Percentiles rank a stretch among this genome's conserved stretches.
Evolutionary conservation across 257 asterid genomes (phyloP).

Genomic region (Anisodus tanguticus): DNA sequence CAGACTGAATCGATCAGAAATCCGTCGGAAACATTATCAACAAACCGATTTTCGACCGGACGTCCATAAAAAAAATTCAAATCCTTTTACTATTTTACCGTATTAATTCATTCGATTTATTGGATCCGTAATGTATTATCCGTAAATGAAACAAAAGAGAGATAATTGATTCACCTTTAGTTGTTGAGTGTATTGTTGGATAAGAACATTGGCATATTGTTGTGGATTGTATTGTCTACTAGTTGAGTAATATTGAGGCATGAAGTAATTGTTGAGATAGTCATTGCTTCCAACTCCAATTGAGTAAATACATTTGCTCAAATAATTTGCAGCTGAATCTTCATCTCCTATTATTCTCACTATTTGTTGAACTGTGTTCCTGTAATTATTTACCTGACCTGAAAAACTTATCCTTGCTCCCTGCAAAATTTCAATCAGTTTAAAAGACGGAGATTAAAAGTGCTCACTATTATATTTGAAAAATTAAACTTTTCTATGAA

Average conservation of each 20-base stretch:
- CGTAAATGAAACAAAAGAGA: not conserved
- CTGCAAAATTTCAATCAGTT: constrained; percentile 32
- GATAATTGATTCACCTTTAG: constrained; percentile 35
- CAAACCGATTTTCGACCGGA: not conserved
- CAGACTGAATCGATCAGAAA: not conserved
- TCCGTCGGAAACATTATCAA: not conserved
- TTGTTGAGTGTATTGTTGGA: constrained; percentile 46
- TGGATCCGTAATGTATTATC: not conserved
- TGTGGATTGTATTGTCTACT: constrained; percentile 45
- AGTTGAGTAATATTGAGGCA: constrained; percentile 49
- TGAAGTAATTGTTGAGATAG: constrained; percentile 57
- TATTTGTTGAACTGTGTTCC: constrained; percentile 67
- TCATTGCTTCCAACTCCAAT: constrained; percentile 58
- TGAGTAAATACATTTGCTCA: constrained; percentile 50
- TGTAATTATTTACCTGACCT: constrained; percentile 73
- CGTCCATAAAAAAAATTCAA: not conserved
- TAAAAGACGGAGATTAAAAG: not conserved
- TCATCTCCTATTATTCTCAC: constrained; percentile 47
- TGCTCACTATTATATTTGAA: not conserved
- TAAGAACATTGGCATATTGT: constrained; percentile 47
- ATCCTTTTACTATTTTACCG: not conserved
- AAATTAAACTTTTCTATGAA: too few species aligned
- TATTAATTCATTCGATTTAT: not conserved
- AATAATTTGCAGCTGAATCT: constrained; percentile 44
- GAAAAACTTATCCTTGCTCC: constrained; percentile 66